Evolutionary conservation across 345 rosid species (phyloP).

Genomic region (Atalantia buxifolia): DNA sequence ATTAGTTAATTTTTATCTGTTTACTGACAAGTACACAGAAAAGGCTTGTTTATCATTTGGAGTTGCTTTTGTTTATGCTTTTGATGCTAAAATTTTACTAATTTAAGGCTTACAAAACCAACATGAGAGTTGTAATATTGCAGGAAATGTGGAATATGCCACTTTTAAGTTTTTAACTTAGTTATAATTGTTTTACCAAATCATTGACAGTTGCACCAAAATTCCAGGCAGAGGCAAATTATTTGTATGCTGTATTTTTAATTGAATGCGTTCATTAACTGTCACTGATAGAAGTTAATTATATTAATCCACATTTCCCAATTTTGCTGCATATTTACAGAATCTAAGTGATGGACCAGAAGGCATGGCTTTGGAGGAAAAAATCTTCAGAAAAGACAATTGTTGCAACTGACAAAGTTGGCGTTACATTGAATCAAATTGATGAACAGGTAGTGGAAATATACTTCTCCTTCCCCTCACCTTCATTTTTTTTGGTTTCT

Average conservation of each 20-base stretch:
- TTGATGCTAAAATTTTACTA: neutral
- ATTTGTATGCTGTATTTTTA: neutral
- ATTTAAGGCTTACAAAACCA: neutral
- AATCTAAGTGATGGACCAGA: conserved; percentile 44
- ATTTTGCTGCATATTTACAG: neutral
- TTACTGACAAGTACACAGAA: neutral
- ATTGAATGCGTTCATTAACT: neutral
- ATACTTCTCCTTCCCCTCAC: neutral
- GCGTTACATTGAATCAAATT: conserved; percentile 20
- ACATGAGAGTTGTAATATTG: neutral
- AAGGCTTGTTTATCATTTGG: neutral
- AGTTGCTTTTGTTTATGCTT: neutral
- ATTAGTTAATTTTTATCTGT: neutral
- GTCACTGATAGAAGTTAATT: neutral
- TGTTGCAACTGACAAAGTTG: conserved; percentile 33
- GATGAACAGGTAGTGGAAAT: conserved; percentile 44
- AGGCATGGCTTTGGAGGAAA: conserved; percentile 65
- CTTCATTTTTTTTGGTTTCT: neutral
- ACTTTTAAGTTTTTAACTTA: neutral
- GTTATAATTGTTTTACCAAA: neutral
- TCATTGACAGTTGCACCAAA: neutral
- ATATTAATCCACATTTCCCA: neutral
- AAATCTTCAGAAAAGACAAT: conserved; percentile 55
- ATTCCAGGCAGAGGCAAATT: neutral
- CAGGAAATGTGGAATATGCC: neutral